Evolutionary conservation across 129 eudicot genomes (phyloP).

Genomic region (Flaveria brownii): DNA sequence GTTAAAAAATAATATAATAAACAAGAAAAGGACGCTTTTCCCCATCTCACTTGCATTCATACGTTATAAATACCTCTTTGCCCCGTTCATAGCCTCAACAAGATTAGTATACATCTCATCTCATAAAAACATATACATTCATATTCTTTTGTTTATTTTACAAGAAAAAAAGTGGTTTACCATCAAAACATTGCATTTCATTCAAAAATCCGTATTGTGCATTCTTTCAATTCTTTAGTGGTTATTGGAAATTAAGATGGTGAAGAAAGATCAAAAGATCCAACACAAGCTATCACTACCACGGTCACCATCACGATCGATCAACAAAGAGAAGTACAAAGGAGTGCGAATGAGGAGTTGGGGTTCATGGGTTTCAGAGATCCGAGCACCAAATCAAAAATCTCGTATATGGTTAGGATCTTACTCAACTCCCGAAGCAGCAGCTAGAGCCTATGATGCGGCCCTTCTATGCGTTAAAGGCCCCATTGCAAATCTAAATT

Average conservation of each 20-base stretch:
- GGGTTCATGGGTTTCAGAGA: constrained; percentile 94
- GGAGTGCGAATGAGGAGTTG: constrained; percentile 98
- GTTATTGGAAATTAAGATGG: constrained; percentile 43
- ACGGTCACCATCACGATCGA: background rate
- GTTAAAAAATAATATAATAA: background rate
- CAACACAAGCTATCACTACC: constrained; percentile 9
- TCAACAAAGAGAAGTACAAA: constrained; percentile 63
- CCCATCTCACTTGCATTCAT: constrained; percentile 34
- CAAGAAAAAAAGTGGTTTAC: background rate
- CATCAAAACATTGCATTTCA: background rate
- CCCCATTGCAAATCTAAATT: constrained; percentile 73
- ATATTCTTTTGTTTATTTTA: background rate
- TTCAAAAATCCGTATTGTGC: background rate
- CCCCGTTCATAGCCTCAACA: constrained; percentile 23
- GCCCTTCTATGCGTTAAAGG: constrained; percentile 86
- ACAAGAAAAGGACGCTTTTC: constrained; percentile 1
- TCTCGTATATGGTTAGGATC: constrained; percentile 93
- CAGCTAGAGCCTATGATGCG: constrained; percentile 93
- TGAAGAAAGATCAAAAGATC: constrained; percentile 44
- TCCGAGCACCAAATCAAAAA: constrained; percentile 91
- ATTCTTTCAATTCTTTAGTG: background rate
- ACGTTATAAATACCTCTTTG: constrained; percentile 30
- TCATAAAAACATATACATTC: background rate
- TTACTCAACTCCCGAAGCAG: constrained; percentile 88
- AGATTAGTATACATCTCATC: background rate